Conservation (phyloP, 1,284 basidiomycete genomes). For the Melampsora larici-populina region DNA sequence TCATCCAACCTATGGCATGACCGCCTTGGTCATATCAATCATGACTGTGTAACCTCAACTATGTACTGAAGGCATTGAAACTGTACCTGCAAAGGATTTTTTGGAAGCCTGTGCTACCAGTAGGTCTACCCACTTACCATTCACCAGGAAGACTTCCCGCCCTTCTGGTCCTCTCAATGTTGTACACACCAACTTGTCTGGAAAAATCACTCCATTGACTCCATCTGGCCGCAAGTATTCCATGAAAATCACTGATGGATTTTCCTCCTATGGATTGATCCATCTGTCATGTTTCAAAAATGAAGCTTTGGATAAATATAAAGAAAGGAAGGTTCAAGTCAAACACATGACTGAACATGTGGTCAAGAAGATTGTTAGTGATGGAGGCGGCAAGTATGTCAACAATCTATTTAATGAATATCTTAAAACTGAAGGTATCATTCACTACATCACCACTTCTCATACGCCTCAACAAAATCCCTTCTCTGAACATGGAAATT, state of each 20-base stretch:
- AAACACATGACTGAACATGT: not conserved
- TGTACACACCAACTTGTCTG: not conserved
- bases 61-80: too few relatives aligned
- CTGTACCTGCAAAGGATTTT: not conserved
- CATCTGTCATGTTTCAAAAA: too few relatives aligned
- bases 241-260: conserved; percentile 8
- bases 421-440: not conserved
- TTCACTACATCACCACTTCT: not conserved
- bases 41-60: too few relatives aligned
- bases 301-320: too few relatives aligned
- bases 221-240: not conserved
- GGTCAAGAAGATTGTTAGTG: too few relatives aligned
- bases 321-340: not conserved
- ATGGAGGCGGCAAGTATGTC: not conserved
- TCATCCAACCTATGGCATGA: too few relatives aligned
- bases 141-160: not conserved
- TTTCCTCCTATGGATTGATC: not conserved
- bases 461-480: conserved; percentile 15
- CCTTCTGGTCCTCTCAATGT: not conserved
- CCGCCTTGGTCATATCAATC: too few relatives aligned
- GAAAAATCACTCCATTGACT: not conserved
- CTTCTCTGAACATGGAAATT: too few relatives aligned
- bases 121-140: not conserved
- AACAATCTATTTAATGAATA: not conserved
- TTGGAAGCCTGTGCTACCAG: not conserved